Percentiles rank a stretch among this genome's conserved stretches.
These are phyloP conservation scores for Apiospora koreana DNA, from an alignment of 2,329 filamentous ascomycete species.

Conservation along the genomic window DNA sequence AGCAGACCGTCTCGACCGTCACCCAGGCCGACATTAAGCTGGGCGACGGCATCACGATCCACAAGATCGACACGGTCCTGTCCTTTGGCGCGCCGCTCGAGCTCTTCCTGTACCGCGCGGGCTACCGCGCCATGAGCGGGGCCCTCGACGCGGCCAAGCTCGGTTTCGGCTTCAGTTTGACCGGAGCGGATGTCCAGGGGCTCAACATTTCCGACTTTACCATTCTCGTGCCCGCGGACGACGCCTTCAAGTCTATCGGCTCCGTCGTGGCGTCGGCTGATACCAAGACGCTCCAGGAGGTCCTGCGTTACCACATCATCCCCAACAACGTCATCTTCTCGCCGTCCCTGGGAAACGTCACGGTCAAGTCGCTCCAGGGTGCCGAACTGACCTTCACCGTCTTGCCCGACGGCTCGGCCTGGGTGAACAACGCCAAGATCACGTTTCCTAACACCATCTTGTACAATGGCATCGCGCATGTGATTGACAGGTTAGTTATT, in stretches of 20 bases:
- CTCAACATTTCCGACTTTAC: slow-evolving; percentile 34
- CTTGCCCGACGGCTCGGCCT: slow-evolving; percentile 29
- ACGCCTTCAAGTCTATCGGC: slow-evolving; percentile 30
- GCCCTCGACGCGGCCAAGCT: slow-evolving; percentile 29
- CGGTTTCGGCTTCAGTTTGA: slow-evolving; percentile 26
- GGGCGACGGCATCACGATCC: slow-evolving; percentile 30
- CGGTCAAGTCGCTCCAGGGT: slow-evolving; percentile 25
- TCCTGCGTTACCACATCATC: slow-evolving; percentile 34
- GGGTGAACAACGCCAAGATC: slow-evolving; percentile 34
- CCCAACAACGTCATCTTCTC: slow-evolving; percentile 32
- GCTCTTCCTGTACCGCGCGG: slow-evolving; percentile 30
- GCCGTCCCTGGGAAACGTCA: slow-evolving; percentile 28
- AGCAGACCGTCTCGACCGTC: slow-evolving; percentile 33
- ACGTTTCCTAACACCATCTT: slow-evolving; percentile 31
- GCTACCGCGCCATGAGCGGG: slow-evolving; percentile 30
- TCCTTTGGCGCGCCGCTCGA: slow-evolving; percentile 32
- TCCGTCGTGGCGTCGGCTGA: slow-evolving; percentile 28
- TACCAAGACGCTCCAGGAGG: slow-evolving; percentile 25
- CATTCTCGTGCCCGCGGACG: slow-evolving; percentile 30
- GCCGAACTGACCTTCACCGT: slow-evolving; percentile 31
- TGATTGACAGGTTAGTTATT: slow-evolving; percentile 31
- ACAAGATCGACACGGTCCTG: slow-evolving; percentile 32
- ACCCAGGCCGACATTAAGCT: slow-evolving; percentile 34
- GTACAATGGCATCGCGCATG: slow-evolving; percentile 35
- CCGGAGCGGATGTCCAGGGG: slow-evolving; percentile 19